Evolutionary conservation across 2,329 filamentous ascomycete genomes (phyloP).

Genomic region (Geosmithia morbida): DNA sequence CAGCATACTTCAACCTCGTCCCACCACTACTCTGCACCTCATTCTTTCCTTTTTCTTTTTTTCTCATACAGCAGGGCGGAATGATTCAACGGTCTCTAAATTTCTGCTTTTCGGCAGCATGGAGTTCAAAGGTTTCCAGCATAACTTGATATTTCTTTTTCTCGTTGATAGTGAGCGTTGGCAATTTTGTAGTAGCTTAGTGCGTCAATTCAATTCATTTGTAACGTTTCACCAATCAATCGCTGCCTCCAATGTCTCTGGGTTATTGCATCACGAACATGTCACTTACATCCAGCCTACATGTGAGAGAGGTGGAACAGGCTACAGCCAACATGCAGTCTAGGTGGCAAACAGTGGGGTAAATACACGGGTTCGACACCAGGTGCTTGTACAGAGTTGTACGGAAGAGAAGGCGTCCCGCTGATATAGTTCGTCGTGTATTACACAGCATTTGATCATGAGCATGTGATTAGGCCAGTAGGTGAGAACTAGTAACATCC

Average conservation of each 20-base stretch:
- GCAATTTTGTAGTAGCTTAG: background rate
- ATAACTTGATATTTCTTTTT: background rate
- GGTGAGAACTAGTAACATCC: too few species aligned
- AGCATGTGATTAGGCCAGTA: background rate
- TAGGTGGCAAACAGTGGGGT: background rate
- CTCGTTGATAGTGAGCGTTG: background rate
- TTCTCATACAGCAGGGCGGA: background rate
- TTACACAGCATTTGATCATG: background rate
- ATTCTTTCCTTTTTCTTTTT: background rate
- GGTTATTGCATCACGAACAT: background rate
- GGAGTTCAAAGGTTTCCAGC: background rate
- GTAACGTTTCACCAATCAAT: too few species aligned
- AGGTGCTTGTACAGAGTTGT: background rate
- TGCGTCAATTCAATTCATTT: background rate
- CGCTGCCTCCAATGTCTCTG: background rate
- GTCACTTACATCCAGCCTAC: too few species aligned
- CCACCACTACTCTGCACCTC: background rate
- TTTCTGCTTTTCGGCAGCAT: background rate
- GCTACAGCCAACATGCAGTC: background rate
- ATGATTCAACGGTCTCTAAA: background rate
- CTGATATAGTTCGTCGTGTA: background rate
- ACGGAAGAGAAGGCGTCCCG: background rate
- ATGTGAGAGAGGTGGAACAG: background rate
- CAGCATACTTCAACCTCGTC: background rate
- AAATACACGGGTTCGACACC: background rate